phyloP scores from a whole-genome alignment of 306 rosid species.

The Cyamopsis tetragonoloba region DNA sequence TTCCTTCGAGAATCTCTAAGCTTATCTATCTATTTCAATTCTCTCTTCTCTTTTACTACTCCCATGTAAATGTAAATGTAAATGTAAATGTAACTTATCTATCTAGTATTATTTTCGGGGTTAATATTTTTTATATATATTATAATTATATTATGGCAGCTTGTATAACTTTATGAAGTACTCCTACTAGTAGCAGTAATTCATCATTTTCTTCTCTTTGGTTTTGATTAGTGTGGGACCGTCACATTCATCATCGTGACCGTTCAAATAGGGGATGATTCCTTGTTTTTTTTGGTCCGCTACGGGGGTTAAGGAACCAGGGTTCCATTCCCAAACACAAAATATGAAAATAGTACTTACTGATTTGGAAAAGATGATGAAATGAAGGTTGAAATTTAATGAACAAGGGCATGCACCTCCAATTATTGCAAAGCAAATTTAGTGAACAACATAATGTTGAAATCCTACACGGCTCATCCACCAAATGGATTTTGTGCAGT shows the following conservation, averaged over 20 bases:
- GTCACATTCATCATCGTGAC: constrained; percentile 3
- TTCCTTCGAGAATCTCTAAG: not conserved
- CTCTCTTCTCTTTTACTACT: not conserved
- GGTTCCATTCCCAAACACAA: not conserved
- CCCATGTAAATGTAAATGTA: not conserved
- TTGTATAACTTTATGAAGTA: not conserved
- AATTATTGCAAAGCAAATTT: constrained; percentile 31
- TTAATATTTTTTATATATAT: too few relatives aligned
- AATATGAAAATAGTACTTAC: too few relatives aligned
- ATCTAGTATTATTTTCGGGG: not conserved
- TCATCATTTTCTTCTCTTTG: too few relatives aligned
- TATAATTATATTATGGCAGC: not conserved
- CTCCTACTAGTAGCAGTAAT: too few relatives aligned
- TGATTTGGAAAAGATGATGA: not conserved
- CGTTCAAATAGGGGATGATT: constrained; percentile 16
- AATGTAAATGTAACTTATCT: too few relatives aligned
- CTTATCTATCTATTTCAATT: constrained; percentile 15
- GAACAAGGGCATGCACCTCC: constrained; percentile 19
- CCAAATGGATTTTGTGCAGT: too few relatives aligned
- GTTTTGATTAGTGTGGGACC: constrained; percentile 19
- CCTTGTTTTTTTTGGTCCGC: not conserved
- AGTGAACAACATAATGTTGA: not conserved
- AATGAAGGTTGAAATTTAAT: not conserved
- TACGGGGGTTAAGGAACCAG: not conserved
- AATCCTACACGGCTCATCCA: constrained; percentile 29